These are phyloP conservation scores for Backusella psychrophila DNA, from an alignment of 192 early-diverging fungal genomes.

Conservation along the genomic window DNA sequence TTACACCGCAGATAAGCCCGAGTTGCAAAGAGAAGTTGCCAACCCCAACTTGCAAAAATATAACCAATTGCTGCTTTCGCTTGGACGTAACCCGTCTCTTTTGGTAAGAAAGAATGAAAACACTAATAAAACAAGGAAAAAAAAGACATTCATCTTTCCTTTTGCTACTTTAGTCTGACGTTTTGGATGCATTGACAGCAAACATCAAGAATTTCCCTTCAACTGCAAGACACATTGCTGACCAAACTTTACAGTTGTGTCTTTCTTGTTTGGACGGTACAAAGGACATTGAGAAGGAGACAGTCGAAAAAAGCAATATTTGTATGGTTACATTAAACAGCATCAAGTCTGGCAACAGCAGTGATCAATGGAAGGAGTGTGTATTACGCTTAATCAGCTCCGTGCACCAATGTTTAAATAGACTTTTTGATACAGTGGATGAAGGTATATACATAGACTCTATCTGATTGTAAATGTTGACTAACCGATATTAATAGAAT, in stretches of 20 bases:
- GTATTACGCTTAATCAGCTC: constrained; percentile 44
- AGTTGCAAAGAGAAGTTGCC: constrained; percentile 55
- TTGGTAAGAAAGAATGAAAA: constrained; percentile 32
- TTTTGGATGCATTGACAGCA: constrained; percentile 39
- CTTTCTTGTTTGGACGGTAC: constrained; percentile 48
- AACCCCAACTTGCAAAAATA: constrained; percentile 50
- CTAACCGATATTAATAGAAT: constrained; percentile 9
- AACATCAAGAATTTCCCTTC: constrained; percentile 50
- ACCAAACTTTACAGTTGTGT: constrained; percentile 47
- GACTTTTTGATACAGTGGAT: constrained; percentile 48
- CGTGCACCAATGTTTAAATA: constrained; percentile 42
- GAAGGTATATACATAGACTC: constrained; percentile 39
- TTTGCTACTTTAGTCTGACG: constrained; percentile 29
- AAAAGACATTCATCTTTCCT: not conserved
- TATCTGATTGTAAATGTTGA: not conserved
- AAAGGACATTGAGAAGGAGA: constrained; percentile 26
- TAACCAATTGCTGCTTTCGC: constrained; percentile 40
- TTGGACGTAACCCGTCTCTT: constrained; percentile 42
- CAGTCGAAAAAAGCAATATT: constrained; percentile 28
- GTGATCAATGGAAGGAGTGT: constrained; percentile 43
- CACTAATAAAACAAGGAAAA: not conserved
- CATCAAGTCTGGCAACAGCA: constrained; percentile 22
- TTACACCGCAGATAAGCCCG: constrained; percentile 45
- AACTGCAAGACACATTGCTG: constrained; percentile 43
- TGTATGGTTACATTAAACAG: constrained; percentile 47